Base-by-base conservation (phyloP, 305 asterid species). In the Solanum aculeatissimum region DNA sequence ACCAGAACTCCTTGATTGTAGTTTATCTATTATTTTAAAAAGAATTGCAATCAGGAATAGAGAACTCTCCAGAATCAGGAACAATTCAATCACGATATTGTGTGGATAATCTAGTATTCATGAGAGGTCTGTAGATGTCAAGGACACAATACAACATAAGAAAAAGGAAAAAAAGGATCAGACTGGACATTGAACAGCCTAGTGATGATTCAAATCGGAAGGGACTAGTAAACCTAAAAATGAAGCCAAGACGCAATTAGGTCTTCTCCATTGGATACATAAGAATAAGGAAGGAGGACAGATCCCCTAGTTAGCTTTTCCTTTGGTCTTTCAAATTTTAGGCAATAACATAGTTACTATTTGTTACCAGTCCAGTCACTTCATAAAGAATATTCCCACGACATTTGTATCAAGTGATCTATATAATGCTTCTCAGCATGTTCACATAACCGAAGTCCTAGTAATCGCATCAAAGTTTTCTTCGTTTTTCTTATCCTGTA, bases 1-100 rank as follows among this genome's bases (percentile, higher is more conserved):
- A 63, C 85, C 89, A 84, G 60, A 80, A 83, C 88, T 86, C 83
- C 86, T 85, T 83, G 83, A 81, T 83, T 86, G 90, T 51, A 65
- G 81, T 80, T 85, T 87, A 85, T 86, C 97, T 92, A 89, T 75
- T 16, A 55, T 43, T 45, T 54, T 75, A 18, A 49, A 27, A 27
- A 18, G 63, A 77, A 51, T 25, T 6, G 9, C 40, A 47, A 74
- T 47, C 60, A 74, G 23, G 15, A 45, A 43, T 21, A 43, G 55
- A 45, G 0, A 47, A 25, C n/a, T 49, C 16, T 77, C 27, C 0
- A 1, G 27, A 49, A 77, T 2, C 16, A 27, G 16, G 43, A 53
- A 51, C 18, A 51, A 49, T 27, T 51, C 82, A 51, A 51, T 51
- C 82, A 77, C 45, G 14, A 49, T 51, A 77, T 53, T 77, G 58